Base-by-base conservation (phyloP, 2,329 filamentous ascomycete species). In the Aspergillus unguis region DNA sequence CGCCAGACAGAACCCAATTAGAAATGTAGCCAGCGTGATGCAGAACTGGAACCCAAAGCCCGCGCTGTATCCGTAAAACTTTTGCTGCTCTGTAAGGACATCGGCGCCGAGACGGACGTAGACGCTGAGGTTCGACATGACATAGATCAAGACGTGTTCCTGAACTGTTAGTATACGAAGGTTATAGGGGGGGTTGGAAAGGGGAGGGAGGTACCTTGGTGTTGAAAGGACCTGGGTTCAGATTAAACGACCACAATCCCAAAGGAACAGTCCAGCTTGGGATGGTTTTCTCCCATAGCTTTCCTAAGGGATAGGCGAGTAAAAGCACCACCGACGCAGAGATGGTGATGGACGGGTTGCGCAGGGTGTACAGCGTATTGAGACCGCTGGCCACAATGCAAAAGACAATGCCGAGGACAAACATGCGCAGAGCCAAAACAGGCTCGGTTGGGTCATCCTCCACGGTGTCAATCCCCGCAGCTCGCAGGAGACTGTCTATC, bases 21-120 rank as follows among this genome's bases (percentile, higher is more conserved):
- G 81, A 9, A 86, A 75, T n/a, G 82, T 84, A 62, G 86, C 85
- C 2, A 83, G 84, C 3, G 82, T 85, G 8, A 88, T 75, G 6
- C 66, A 53, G 11, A 67, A 61, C 46, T 64, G 57, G 10, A 66
- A 65, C 2, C 60, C 59, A 56, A 63, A 66, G 27, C 63, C 63
- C 2, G 64, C 58, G 7, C 57, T 50, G 8, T 62, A 63, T 9
- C 60, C 59, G 38, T 62, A 66, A 26, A 66, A 65, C 53, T 58
- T 64, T 42, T 67, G 53, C 48, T 66, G 64, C 45, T 65, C 63
- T 0, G 60, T 63, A 31, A 67, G 47, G 4, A 66, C 58, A 29
- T 66, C 63, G 2, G 62, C 63, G 1, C 60, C 58, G 1, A 67
- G 55, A 23, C 65, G 59, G 43, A 62, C 61, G 38, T 65, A 66